Conservation (phyloP, 1,284 basidiomycete genomes). For the Cutaneotrichosporon dermatis region DNA sequence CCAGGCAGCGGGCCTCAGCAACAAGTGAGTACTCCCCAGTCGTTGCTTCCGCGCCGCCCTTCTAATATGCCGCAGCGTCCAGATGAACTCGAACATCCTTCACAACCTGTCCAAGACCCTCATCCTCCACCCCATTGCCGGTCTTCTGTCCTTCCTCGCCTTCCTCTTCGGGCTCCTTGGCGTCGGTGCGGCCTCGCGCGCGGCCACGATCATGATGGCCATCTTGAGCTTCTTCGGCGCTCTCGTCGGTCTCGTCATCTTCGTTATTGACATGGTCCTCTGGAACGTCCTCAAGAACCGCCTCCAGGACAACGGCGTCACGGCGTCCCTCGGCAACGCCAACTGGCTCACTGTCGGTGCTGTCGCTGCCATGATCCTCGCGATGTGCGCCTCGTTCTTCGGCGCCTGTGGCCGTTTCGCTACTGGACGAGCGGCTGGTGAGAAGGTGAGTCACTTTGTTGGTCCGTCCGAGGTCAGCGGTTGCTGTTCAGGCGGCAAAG, state of each 20-base stretch:
- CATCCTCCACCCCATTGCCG: conserved; percentile 73
- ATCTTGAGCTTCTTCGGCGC: conserved; percentile 61
- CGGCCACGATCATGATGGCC: conserved; percentile 69
- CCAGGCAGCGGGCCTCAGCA: conserved; percentile 22
- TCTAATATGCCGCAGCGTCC: conserved; percentile 16
- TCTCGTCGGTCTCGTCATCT: conserved; percentile 62
- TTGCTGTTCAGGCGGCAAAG: neutral
- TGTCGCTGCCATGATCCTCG: conserved; percentile 60
- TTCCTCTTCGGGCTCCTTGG: conserved; percentile 64
- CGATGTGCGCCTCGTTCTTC: conserved; percentile 61
- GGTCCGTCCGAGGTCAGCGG: too few relatives aligned
- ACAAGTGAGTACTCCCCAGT: conserved; percentile 21
- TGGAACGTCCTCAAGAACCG: conserved; percentile 65
- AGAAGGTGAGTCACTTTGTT: conserved; percentile 28
- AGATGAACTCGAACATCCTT: conserved; percentile 55
- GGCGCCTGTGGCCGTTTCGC: conserved; percentile 63
- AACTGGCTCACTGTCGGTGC: conserved; percentile 66
- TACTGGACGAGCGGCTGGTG: conserved; percentile 44
- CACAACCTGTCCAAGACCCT: conserved; percentile 66
- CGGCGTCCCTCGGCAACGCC: conserved; percentile 41
- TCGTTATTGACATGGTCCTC: conserved; percentile 71
- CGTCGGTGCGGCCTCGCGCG: conserved; percentile 60
- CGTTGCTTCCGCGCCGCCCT: too few relatives aligned
- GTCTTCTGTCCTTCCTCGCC: conserved; percentile 65
- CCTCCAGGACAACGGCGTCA: conserved; percentile 55